Conservation (phyloP, 2,329 filamentous ascomycete genomes). For the Penicillium aurantiogriseum region DNA sequence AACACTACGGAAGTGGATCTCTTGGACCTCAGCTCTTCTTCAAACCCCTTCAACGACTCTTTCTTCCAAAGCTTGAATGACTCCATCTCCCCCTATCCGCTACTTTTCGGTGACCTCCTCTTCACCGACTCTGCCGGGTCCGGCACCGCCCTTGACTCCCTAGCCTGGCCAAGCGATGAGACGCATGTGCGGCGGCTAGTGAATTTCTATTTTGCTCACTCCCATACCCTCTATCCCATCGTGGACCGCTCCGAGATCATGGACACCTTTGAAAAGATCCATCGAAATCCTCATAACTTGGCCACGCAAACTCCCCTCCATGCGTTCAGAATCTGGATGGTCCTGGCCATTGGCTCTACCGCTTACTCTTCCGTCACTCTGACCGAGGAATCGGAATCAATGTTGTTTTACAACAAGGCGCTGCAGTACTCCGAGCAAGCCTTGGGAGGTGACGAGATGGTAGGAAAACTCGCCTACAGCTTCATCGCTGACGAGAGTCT, state of each 20-base stretch:
- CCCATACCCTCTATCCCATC: conserved; percentile 50
- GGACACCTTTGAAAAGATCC: background rate
- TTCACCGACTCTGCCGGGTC: background rate
- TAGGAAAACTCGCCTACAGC: conserved; percentile 18
- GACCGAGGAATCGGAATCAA: conserved; percentile 45
- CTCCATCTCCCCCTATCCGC: conserved; percentile 1
- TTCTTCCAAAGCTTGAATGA: conserved; percentile 9
- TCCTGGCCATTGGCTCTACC: conserved; percentile 50
- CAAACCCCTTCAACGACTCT: conserved; percentile 12
- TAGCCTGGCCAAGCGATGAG: conserved; percentile 11
- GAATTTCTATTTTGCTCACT: conserved; percentile 50
- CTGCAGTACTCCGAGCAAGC: conserved; percentile 44
- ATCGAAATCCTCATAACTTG: background rate
- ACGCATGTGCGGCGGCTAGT: conserved; percentile 34
- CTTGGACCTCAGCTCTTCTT: conserved; percentile 6
- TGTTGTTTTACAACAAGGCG: conserved; percentile 47
- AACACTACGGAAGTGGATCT: conserved; percentile 5
- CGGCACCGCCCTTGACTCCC: conserved; percentile 8
- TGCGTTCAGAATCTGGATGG: conserved; percentile 50
- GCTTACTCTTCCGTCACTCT: conserved; percentile 46
- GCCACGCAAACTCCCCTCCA: conserved; percentile 33
- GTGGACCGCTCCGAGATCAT: conserved; percentile 38
- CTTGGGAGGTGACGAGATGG: conserved; percentile 42
- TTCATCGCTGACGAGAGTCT: background rate
- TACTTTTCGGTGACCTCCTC: conserved; percentile 3